Conservation (phyloP, 2,329 filamentous ascomycete species). For the Lasiodiplodia hormozganensis region DNA sequence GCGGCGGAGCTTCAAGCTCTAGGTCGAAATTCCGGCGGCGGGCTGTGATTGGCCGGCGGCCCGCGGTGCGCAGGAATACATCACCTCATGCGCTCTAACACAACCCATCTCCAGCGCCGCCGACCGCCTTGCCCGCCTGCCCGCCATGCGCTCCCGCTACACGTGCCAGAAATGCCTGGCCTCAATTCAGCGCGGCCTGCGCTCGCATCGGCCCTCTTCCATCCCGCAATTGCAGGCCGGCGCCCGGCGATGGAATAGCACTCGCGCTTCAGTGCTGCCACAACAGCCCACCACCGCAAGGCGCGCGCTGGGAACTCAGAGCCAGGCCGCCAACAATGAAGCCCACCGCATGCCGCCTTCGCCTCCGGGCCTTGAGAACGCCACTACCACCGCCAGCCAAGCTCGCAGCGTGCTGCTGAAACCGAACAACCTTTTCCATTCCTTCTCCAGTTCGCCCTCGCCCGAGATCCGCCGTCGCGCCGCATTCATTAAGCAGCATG, state of each 20-base stretch:
- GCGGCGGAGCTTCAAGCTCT: conserved; percentile 19
- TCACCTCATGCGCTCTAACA: conserved; percentile 22
- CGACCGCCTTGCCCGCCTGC: neutral
- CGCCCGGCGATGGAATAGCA: conserved; percentile 38
- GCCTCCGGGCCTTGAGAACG: conserved; percentile 36
- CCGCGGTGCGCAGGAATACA: conserved; percentile 19
- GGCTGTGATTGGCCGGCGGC: conserved; percentile 21
- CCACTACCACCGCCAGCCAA: conserved; percentile 34
- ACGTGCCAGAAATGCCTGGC: conserved; percentile 51
- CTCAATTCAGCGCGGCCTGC: conserved; percentile 38
- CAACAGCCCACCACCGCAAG: conserved; percentile 36
- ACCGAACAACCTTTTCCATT: conserved; percentile 89
- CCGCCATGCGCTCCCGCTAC: conserved; percentile 48
- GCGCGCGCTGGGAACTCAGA: conserved; percentile 17
- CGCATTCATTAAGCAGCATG: conserved; percentile 90
- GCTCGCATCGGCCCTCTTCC: conserved; percentile 36
- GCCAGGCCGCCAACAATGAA: conserved; percentile 35
- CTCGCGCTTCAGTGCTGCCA: conserved; percentile 32
- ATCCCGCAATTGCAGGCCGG: conserved; percentile 34
- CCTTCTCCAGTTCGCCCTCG: conserved; percentile 86
- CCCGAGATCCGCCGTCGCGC: conserved; percentile 87
- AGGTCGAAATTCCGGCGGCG: conserved; percentile 13
- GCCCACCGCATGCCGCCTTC: conserved; percentile 45
- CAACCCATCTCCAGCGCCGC: conserved; percentile 5
- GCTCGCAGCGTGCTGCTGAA: conserved; percentile 56